Base-by-base conservation (phyloP, 306 rosid species). In the Fagus sylvatica region DNA sequence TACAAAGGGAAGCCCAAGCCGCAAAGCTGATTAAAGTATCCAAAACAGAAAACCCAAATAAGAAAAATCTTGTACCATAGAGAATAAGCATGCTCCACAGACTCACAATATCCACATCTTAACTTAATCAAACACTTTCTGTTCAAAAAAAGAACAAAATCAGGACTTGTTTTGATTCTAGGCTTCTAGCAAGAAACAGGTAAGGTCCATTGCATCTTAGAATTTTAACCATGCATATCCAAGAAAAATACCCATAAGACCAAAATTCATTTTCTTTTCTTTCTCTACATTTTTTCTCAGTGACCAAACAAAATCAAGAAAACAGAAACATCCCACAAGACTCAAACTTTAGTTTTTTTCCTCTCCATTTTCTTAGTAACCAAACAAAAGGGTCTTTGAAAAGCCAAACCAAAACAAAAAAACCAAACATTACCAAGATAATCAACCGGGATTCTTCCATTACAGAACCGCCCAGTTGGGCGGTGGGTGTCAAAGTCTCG, bases 361-460 rank as follows among this genome's bases (percentile, higher is more conserved):
- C 49, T 8, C 28, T 41, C 49, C 51, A 42, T 22, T 71, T 39
- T 65, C 71, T 65, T 15, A 65, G n/a, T 15, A 37, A 65, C 13
- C 70, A 65, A 17, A 34, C 17, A 4, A 46, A 28, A 16, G 40
- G 12, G 5, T 36, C 65, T 2, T 57, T 9, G 16, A 53, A 8
- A 64, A 71, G 19, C 28, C 28, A 22, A 22, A 40, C 0, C 2
- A 40, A 59, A 69, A 28, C 59, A 59, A 72, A 68, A 76, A 78
- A 69, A 56, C 7, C 0, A 1, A 60, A 6, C 30, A 7, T 30
- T 65, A 92, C 97, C 97, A 41, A 91, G 90, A 86, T 33, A 95
- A 82, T 95, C 97, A 9, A 95, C 98, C 43, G 97, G 97, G 65
- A 89, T 89, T 57, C 95, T 85, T 22, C 96, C 98, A 48, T 94